Percentiles rank a stretch among this genome's conserved stretches.
phyloP scores from a whole-genome alignment of 2,329 filamentous ascomycete species.

The Epicoccum sorghinum region DNA sequence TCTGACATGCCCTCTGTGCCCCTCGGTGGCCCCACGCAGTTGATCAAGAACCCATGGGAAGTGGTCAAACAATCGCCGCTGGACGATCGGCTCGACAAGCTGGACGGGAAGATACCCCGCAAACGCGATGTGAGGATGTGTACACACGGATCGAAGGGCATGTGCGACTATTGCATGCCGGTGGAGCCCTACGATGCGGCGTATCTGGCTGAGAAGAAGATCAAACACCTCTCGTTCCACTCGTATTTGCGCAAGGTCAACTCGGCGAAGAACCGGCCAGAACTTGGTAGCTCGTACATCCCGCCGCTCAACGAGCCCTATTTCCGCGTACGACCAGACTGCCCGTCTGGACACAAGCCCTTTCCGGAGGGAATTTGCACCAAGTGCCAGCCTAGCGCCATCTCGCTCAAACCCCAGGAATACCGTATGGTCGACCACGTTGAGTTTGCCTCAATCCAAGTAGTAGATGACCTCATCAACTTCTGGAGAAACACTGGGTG shows the following conservation, averaged over 20 bases:
- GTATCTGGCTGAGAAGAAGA: conserved; percentile 93
- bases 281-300: conserved; percentile 93
- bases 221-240: conserved; percentile 98
- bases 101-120: conserved; percentile 86
- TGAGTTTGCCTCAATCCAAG: conserved; percentile 83
- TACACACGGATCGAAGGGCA: conserved; percentile 92
- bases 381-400: conserved; percentile 96
- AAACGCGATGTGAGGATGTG: conserved; percentile 84
- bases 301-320: conserved; percentile 92
- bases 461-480: conserved; percentile 89
- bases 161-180: conserved; percentile 99
- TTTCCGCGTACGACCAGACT: conserved; percentile 85
- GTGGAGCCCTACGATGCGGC: conserved; percentile 90
- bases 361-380: conserved; percentile 98
- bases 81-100: conserved; percentile 84
- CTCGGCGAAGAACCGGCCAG: conserved; percentile 92
- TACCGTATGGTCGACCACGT: conserved; percentile 99
- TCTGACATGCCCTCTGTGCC: conserved; percentile 70
- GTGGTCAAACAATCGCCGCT: conserved; percentile 84
- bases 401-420: conserved; percentile 89
- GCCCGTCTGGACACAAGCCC: conserved; percentile 87
- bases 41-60: conserved; percentile 92
- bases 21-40: conserved; percentile 61
- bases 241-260: conserved; percentile 94
- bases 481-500: conserved; percentile 86